Evolutionary conservation across 2,329 filamentous ascomycete species (phyloP).

Genomic region (Calonectria pseudoturangicola): DNA sequence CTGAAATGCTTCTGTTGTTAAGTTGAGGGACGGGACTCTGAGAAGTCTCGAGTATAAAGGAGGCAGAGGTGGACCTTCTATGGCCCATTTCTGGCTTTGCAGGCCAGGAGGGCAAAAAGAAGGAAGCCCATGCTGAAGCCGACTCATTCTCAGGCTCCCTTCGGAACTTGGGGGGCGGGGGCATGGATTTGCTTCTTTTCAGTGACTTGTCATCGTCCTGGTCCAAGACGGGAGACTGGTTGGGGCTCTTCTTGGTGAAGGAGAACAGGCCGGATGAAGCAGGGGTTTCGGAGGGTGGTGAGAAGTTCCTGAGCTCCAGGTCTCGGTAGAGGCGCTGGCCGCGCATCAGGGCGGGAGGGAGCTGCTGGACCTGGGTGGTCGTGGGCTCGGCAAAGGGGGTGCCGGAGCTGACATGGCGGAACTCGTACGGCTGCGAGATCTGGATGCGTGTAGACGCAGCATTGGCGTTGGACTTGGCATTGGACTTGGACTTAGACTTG

Average conservation of each 20-base stretch:
- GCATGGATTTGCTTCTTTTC: slow-evolving; percentile 9
- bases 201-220: neutral
- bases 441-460: neutral
- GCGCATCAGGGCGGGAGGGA: neutral
- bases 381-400: slow-evolving; percentile 16
- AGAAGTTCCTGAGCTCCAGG: slow-evolving; percentile 11
- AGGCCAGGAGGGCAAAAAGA: slow-evolving; percentile 14
- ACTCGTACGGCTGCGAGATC: slow-evolving; percentile 17
- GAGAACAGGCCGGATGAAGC: neutral
- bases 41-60: neutral
- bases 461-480: neutral
- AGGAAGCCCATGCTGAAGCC: neutral
- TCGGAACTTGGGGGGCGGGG: neutral
- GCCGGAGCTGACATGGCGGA: slow-evolving; percentile 18
- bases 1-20: neutral
- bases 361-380: slow-evolving; percentile 18
- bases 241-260: neutral
- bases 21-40: neutral
- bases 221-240: neutral
- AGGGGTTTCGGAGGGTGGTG: slow-evolving; percentile 1
- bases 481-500: too few relatives aligned
- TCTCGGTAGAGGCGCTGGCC: slow-evolving; percentile 19
- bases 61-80: neutral
- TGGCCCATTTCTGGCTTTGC: slow-evolving; percentile 11
- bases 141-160: neutral